Evolutionary conservation across 2,329 filamentous ascomycete genomes (phyloP).

Genomic region (Tympanopsis confertula): DNA sequence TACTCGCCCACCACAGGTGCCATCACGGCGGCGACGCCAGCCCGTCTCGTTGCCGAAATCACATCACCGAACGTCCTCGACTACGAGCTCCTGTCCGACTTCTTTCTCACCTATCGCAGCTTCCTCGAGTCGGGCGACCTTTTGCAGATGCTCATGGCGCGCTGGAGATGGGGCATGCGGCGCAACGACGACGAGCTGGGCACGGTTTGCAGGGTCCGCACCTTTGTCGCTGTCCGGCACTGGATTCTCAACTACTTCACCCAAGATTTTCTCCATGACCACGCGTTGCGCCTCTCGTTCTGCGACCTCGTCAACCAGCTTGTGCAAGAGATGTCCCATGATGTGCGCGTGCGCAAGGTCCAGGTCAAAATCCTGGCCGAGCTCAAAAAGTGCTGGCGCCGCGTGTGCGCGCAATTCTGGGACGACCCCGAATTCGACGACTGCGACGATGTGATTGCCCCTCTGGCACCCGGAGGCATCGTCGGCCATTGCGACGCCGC

Average conservation of each 20-base stretch:
- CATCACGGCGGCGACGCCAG: conserved; percentile 80
- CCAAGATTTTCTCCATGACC: conserved; percentile 79
- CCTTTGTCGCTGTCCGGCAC: conserved; percentile 87
- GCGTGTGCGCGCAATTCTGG: conserved; percentile 84
- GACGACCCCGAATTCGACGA: conserved; percentile 58
- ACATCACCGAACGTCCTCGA: conserved; percentile 92
- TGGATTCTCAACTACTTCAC: conserved; percentile 98
- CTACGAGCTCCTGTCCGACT: conserved; percentile 93
- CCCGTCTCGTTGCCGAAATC: conserved; percentile 86
- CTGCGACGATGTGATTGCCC: conserved; percentile 47
- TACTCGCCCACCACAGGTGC: conserved; percentile 61
- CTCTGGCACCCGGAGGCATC: conserved; percentile 67
- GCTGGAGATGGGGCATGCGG: conserved; percentile 75
- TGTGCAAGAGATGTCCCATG: conserved; percentile 38
- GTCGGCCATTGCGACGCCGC: conserved; percentile 48
- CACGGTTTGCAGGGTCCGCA: conserved; percentile 86
- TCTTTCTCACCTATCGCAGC: conserved; percentile 87
- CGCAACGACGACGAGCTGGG: conserved; percentile 71
- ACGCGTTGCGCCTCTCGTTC: conserved; percentile 63
- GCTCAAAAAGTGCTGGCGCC: conserved; percentile 93
- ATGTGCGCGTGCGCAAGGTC: conserved; percentile 32
- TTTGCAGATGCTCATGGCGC: conserved; percentile 71
- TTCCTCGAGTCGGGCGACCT: conserved; percentile 72
- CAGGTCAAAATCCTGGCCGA: conserved; percentile 80
- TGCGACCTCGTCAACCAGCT: conserved; percentile 69